Evolutionary conservation across 371 early-diverging fungal species (phyloP), one percentile per base, ranked within the genome.

Genomic region (Apophysomyces elegans): DNA sequence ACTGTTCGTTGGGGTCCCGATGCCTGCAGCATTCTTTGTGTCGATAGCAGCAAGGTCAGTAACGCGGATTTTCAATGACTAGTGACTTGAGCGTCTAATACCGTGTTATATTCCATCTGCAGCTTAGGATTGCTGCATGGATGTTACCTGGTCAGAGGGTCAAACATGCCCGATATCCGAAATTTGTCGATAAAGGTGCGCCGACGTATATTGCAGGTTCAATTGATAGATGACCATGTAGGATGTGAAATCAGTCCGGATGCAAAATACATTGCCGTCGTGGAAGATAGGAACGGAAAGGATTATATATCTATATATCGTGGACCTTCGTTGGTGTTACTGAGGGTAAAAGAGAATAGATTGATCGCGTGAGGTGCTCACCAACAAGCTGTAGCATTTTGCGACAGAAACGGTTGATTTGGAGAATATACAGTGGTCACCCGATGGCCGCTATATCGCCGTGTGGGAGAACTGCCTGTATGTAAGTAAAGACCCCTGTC

Each of bases 381-480:
- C 38, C 66, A 56, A 62, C 62, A 37, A 44, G 37, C 1, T 37
- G 37, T 63, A 91, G 86, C 80, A 86, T 37, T 87, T 94, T 62
- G 82, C 78, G 12, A 64, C 88, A 7, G 90, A 90, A 35, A 92
- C 92, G 0, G 67, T 70, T 1, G 95, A 96, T 71, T 56, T 88
- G 38, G 84, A 81, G 9, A 86, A 91, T 58, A 60, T 95, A 6
- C 72, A 76, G 47, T 95, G 95, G 95, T 95, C 95, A 6, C 95
- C 95, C 5, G 88, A 95, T 68, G 93, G 95, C 35, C 78, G 83
- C 58, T 92, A 75, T 59, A 76, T 96, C 39, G 90, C 83, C 1
- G 88, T 84, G 5, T 93, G 91, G 91, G 94, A 95, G 54, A 76
- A 74, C 44, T 76, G 75, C 35, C 50, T 84, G 39, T 74, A 81